Evolutionary conservation across 495 filamentous ascomycete species (phyloP).

Genomic region (Pseudoneurospora amorphoporcata): DNA sequence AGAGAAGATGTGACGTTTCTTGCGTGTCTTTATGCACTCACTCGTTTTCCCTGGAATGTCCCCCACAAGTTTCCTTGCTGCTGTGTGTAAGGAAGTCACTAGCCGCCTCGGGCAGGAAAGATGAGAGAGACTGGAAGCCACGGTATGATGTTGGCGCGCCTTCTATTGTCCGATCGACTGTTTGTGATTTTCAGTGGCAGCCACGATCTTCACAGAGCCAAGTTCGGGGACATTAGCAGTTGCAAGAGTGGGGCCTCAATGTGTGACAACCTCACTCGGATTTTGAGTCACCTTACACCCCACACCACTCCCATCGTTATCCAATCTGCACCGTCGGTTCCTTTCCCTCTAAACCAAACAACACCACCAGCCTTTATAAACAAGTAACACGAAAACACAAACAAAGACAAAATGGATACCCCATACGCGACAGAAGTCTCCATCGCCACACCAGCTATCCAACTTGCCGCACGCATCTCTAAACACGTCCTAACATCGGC

Average conservation of each 20-base stretch:
- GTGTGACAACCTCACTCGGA: neutral
- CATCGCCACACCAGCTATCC: constrained; percentile 18
- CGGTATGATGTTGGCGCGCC: neutral
- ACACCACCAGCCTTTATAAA: neutral
- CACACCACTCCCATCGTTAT: neutral
- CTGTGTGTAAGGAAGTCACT: neutral
- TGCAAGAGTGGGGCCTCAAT: neutral
- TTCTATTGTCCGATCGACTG: neutral
- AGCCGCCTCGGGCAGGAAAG: neutral
- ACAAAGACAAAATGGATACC: constrained; percentile 18
- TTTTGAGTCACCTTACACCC: neutral
- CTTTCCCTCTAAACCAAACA: neutral
- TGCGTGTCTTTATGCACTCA: neutral
- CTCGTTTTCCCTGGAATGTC: neutral
- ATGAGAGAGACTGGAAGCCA: neutral
- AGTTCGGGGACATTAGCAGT: neutral
- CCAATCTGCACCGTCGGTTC: neutral
- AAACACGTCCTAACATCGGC: constrained; percentile 18
- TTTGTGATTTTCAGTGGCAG: neutral
- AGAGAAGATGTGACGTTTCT: neutral
- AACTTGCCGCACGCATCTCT: constrained; percentile 30
- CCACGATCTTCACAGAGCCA: neutral
- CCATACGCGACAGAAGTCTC: constrained; percentile 23
- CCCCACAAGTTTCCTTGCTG: neutral
- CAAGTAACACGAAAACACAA: neutral